A percentile compares a stretch with the other conserved stretches of the same genome.
Conservation (phyloP, 2,329 filamentous ascomycete species). For the Pseudogymnoascus sp. region DNA sequence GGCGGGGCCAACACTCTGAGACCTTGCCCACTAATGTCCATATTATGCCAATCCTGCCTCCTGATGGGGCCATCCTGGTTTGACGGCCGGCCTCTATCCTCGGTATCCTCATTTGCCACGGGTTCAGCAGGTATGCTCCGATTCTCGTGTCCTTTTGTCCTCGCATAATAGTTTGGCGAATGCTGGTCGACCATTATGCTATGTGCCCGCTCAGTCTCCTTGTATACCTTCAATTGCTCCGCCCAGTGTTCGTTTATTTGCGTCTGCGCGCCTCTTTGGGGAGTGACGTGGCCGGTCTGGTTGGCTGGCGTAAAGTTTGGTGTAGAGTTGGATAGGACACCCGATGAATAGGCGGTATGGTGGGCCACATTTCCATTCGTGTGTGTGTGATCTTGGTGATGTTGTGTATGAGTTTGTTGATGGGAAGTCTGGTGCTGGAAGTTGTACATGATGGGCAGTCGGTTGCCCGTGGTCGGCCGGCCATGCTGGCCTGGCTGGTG, state of each 20-base stretch:
- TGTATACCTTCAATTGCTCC: slow-evolving; percentile 73
- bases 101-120: slow-evolving; percentile 37
- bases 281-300: slow-evolving; percentile 48
- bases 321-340: slow-evolving; percentile 56
- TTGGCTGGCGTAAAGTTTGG: slow-evolving; percentile 43
- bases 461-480: slow-evolving; percentile 43
- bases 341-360: slow-evolving; percentile 54
- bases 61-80: slow-evolving; percentile 58
- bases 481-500: slow-evolving; percentile 63
- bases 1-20: slow-evolving; percentile 70
- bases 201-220: slow-evolving; percentile 66
- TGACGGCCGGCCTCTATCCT: slow-evolving; percentile 49
- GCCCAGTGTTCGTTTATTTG: slow-evolving; percentile 69
- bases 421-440: slow-evolving; percentile 49
- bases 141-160: slow-evolving; percentile 62
- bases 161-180: slow-evolving; percentile 62
- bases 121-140: slow-evolving; percentile 47
- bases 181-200: slow-evolving; percentile 61
- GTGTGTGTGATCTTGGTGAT: slow-evolving; percentile 51
- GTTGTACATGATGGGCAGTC: slow-evolving; percentile 59
- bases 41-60: slow-evolving; percentile 79
- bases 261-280: slow-evolving; percentile 38
- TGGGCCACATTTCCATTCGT: slow-evolving; percentile 48
- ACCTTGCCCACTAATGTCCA: slow-evolving; percentile 95
- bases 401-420: slow-evolving; percentile 48